Percentiles rank a stretch among this genome's conserved stretches.
Conservation (phyloP, 768 basidiomycete species). For the Boletellus sp. region DNA sequence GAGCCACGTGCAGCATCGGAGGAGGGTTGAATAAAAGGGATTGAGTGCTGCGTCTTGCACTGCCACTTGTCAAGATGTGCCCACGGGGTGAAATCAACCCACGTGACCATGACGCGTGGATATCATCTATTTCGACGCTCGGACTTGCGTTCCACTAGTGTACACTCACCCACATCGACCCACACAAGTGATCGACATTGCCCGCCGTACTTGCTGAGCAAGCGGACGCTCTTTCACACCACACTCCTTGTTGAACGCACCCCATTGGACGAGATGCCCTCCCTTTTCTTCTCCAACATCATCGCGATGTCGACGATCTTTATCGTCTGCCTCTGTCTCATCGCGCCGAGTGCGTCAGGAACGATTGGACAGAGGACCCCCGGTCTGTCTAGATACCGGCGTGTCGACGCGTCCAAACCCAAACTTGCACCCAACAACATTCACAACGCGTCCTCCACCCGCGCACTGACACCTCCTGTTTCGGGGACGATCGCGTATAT, state of each 20-base stretch:
- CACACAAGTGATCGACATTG: neutral
- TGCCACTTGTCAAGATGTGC: no score
- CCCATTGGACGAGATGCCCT: conserved; percentile 4
- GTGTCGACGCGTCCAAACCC: neutral
- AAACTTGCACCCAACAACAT: neutral
- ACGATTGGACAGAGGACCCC: neutral
- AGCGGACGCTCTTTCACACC: neutral
- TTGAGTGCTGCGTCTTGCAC: no score
- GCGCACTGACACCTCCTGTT: neutral
- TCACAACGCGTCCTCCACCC: conserved; percentile 7
- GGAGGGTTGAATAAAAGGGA: no score
- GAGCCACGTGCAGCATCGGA: no score
- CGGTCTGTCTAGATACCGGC: conserved; percentile 7
- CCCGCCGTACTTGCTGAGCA: conserved; percentile 17
- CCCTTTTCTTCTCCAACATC: conserved; percentile 8
- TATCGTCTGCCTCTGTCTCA: conserved; percentile 8
- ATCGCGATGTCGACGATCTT: conserved; percentile 9
- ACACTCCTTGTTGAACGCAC: neutral
- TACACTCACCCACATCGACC: neutral
- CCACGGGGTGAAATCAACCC: conserved; percentile 24
- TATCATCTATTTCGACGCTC: no score
- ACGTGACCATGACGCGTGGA: conserved; percentile 19
- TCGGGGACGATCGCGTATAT: neutral
- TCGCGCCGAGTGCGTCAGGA: conserved; percentile 6
- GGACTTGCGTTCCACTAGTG: no score